Conservation (phyloP, 2,329 filamentous ascomycete genomes). For the Botrytis sinoallii region DNA sequence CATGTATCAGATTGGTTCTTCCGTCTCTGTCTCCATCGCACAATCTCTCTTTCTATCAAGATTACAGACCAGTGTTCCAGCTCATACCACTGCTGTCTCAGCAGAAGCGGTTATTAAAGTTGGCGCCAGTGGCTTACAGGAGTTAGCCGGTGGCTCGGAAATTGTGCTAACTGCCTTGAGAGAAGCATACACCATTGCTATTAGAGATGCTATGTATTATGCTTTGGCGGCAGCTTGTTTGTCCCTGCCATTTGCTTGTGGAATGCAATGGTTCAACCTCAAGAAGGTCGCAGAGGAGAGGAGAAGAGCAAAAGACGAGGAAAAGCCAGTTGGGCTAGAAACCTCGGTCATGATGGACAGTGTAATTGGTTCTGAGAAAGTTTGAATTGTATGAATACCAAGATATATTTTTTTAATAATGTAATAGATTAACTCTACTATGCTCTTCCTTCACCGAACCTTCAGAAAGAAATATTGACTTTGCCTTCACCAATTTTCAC, state of each 20-base stretch:
- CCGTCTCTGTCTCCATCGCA: slow-evolving; percentile 8
- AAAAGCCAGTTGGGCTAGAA: background rate
- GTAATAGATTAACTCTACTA: background rate
- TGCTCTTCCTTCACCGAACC: background rate
- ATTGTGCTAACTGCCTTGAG: background rate
- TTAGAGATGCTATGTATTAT: slow-evolving; percentile 13
- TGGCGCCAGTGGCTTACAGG: background rate
- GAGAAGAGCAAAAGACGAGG: background rate
- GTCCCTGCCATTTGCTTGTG: slow-evolving; percentile 6
- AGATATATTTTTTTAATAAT: background rate
- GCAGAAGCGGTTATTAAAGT: background rate
- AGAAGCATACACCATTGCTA: slow-evolving; percentile 7
- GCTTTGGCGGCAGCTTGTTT: slow-evolving; percentile 3
- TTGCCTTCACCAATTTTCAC: background rate
- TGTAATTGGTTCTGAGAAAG: background rate
- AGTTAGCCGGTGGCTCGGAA: background rate
- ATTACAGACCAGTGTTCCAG: slow-evolving; percentile 1
- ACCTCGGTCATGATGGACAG: background rate
- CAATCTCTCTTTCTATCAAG: slow-evolving; percentile 15
- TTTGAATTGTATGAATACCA: background rate
- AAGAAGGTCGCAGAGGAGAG: slow-evolving; percentile 13
- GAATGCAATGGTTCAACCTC: slow-evolving; percentile 16
- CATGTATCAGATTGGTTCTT: slow-evolving; percentile 7
- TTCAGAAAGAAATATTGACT: background rate
- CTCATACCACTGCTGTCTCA: background rate